These are phyloP conservation scores for Phaeodactylum tricornutum DNA, from an alignment of 108 stramenopile species.

Conservation along the genomic window DNA sequence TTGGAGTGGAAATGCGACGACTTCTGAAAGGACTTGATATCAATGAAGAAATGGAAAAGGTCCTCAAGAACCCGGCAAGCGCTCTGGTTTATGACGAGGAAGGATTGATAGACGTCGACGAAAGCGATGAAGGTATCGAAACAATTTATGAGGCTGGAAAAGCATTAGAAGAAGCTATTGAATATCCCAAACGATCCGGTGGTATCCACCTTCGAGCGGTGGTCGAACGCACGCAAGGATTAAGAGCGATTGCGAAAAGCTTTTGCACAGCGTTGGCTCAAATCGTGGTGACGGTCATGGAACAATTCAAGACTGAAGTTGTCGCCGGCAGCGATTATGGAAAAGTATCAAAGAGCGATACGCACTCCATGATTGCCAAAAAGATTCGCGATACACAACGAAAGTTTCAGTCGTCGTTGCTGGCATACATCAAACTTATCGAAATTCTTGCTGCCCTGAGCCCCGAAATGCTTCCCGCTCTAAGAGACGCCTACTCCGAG, in stretches of 20 bases:
- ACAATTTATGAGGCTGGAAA: conserved; percentile 68
- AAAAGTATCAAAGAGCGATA: conserved; percentile 63
- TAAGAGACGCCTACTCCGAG: conserved; percentile 77
- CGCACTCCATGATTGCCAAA: conserved; percentile 72
- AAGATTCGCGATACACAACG: conserved; percentile 80
- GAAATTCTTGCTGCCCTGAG: conserved; percentile 74
- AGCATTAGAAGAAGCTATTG: conserved; percentile 65
- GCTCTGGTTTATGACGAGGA: conserved; percentile 56
- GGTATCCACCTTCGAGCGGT: conserved; percentile 78
- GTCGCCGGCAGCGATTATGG: conserved; percentile 42
- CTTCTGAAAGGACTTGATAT: conserved; percentile 63
- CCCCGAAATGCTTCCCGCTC: conserved; percentile 68
- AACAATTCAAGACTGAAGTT: conserved; percentile 66
- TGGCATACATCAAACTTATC: conserved; percentile 79
- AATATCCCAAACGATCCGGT: conserved; percentile 64
- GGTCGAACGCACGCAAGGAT: conserved; percentile 53
- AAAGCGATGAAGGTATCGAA: conserved; percentile 71
- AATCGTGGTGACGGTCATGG: conserved; percentile 82
- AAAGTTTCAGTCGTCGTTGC: conserved; percentile 74
- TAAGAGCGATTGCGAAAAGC: conserved; percentile 38
- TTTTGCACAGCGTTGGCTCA: conserved; percentile 73
- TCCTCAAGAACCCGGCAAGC: conserved; percentile 69
- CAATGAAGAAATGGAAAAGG: conserved; percentile 37
- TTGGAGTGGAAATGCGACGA: conserved; percentile 61
- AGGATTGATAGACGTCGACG: conserved; percentile 61